These are phyloP conservation scores for Psilocybe azurescens DNA, from an alignment of 768 basidiomycete genomes.

Conservation along the genomic window DNA sequence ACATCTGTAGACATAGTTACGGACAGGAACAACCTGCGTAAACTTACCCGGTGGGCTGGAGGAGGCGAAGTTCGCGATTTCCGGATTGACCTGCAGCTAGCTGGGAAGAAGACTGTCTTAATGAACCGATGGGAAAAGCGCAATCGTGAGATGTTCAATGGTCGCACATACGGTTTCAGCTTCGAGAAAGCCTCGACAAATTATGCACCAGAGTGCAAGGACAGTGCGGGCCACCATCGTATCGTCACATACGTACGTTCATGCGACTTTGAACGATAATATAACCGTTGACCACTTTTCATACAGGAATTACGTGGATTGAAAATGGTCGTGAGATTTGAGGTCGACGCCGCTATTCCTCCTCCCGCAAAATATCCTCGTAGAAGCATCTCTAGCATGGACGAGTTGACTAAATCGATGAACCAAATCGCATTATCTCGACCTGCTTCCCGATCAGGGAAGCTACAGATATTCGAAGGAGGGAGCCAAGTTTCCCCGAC, in stretches of 20 bases:
- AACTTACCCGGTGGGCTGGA: slow-evolving; percentile 63
- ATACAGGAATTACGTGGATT: slow-evolving; percentile 61
- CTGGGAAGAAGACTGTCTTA: slow-evolving; percentile 61
- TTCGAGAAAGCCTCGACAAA: slow-evolving; percentile 64
- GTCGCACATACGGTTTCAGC: slow-evolving; percentile 58
- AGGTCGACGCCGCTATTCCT: slow-evolving; percentile 55
- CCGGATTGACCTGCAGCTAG: slow-evolving; percentile 72
- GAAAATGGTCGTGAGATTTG: slow-evolving; percentile 62
- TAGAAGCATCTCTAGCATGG: slow-evolving; percentile 33
- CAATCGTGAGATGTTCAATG: slow-evolving; percentile 38
- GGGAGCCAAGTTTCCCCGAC: slow-evolving; percentile 47
- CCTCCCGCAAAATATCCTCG: slow-evolving; percentile 29
- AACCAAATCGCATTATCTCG: slow-evolving; percentile 35
- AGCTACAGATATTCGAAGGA: slow-evolving; percentile 34
- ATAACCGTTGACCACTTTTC: neutral
- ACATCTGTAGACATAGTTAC: slow-evolving; percentile 54
- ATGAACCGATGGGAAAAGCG: slow-evolving; percentile 62
- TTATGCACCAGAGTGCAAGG: slow-evolving; percentile 52
- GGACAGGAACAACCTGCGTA: slow-evolving; percentile 70
- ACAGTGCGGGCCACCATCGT: slow-evolving; percentile 62
- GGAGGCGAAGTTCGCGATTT: slow-evolving; percentile 51
- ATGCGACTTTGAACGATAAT: neutral
- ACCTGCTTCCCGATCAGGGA: slow-evolving; percentile 17
- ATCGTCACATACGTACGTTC: slow-evolving; percentile 64
- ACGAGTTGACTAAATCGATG: slow-evolving; percentile 41